Percentiles rank a stretch among this genome's conserved stretches.
phyloP scores from a whole-genome alignment of 345 rosid genomes.

The Brassica rapa region DNA sequence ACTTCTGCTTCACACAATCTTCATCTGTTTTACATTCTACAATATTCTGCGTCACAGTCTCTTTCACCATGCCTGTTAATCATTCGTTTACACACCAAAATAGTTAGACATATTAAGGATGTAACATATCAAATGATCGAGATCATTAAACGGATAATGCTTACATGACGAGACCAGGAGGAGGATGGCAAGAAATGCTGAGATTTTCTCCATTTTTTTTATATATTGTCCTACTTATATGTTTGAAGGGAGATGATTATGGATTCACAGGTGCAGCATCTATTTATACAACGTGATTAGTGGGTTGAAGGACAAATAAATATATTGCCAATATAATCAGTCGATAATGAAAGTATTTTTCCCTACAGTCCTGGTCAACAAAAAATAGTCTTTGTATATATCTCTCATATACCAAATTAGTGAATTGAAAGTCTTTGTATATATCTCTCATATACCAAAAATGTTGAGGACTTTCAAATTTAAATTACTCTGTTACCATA shows the following conservation, averaged over 20 bases:
- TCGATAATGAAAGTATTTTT: background rate
- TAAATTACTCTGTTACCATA: background rate
- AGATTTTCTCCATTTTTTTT: constrained; percentile 16
- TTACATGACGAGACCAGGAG: constrained; percentile 30
- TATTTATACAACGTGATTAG: constrained; percentile 1
- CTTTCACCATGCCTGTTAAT: constrained; percentile 23
- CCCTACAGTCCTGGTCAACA: background rate
- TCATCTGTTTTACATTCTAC: constrained; percentile 10
- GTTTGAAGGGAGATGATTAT: background rate
- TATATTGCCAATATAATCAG: background rate
- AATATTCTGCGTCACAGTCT: background rate
- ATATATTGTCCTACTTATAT: background rate
- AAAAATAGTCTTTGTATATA: background rate
- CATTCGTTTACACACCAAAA: background rate
- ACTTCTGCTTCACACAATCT: constrained; percentile 10
- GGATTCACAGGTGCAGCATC: background rate
- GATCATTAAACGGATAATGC: background rate
- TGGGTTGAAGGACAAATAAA: background rate
- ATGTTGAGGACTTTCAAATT: background rate
- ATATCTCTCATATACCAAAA: background rate
- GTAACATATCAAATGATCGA: background rate
- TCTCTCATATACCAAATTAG: background rate
- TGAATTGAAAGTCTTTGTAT: background rate
- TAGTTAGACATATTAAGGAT: background rate
- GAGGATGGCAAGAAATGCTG: constrained; percentile 21